Conservation (phyloP, 192 early-diverging fungal genomes). For the Endogone sp. region DNA sequence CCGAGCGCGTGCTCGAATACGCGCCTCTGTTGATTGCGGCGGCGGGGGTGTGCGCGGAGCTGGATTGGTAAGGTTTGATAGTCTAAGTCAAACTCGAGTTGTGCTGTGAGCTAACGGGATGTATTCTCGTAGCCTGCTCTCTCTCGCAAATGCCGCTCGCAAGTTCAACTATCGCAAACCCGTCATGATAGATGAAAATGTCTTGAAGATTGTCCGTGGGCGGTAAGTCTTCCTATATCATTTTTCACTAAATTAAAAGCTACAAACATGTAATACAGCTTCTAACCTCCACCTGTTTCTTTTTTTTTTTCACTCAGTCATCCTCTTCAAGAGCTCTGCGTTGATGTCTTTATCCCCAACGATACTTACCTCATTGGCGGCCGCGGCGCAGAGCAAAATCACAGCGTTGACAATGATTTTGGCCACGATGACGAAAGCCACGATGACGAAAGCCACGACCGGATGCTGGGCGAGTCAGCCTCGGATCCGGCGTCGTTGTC, state of each 20-base stretch:
- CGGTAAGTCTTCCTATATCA: constrained; percentile 38
- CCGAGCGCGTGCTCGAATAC: constrained; percentile 48
- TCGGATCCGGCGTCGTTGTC: background rate
- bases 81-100: background rate
- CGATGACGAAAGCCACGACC: constrained; percentile 2
- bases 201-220: constrained; percentile 59
- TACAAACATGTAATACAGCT: constrained; percentile 7
- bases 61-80: constrained; percentile 68
- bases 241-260: background rate
- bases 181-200: constrained; percentile 45
- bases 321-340: constrained; percentile 56
- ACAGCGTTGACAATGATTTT: background rate
- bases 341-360: constrained; percentile 71
- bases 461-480: too few relatives aligned
- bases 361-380: constrained; percentile 43
- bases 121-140: constrained; percentile 46
- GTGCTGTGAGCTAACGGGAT: background rate
- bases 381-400: background rate
- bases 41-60: constrained; percentile 47
- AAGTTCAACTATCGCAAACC: constrained; percentile 54
- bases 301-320: constrained; percentile 39
- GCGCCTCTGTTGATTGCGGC: constrained; percentile 27
- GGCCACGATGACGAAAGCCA: constrained; percentile 19
- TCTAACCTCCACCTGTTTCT: constrained; percentile 22
- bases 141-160: constrained; percentile 55